A percentile compares a stretch with the other conserved stretches of the same genome.
phyloP scores from a whole-genome alignment of 495 filamentous ascomycete species.

The Penicillium malachiteum region DNA sequence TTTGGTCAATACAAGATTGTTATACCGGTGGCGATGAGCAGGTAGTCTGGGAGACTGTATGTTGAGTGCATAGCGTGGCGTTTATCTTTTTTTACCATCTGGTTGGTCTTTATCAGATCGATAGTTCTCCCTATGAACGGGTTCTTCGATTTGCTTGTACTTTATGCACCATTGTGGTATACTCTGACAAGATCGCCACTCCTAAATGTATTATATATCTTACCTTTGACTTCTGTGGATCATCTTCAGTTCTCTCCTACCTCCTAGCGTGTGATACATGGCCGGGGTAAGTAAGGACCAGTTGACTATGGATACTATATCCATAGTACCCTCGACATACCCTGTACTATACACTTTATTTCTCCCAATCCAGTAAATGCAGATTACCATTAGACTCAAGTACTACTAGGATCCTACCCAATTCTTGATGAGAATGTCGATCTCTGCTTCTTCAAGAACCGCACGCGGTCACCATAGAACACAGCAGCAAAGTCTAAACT shows the following conservation, averaged over 20 bases:
- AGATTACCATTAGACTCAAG: background rate
- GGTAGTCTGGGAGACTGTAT: constrained; percentile 8
- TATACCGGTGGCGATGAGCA: background rate
- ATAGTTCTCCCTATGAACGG: background rate
- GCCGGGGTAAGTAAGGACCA: too few species aligned
- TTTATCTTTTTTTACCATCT: constrained; percentile 23
- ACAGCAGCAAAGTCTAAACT: constrained; percentile 2
- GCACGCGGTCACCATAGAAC: background rate
- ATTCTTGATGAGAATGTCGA: constrained; percentile 10
- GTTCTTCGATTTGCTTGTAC: constrained; percentile 20
- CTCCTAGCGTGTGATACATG: background rate
- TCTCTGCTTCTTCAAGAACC: constrained; percentile 8
- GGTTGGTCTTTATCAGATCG: constrained; percentile 33
- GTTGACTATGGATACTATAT: background rate
- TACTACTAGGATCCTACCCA: background rate
- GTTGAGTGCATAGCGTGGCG: constrained; percentile 50
- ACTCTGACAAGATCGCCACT: constrained; percentile 46
- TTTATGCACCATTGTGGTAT: constrained; percentile 33
- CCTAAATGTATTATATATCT: constrained; percentile 37
- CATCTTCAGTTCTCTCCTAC: background rate
- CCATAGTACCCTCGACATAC: background rate
- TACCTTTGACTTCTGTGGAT: constrained; percentile 1
- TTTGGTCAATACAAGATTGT: background rate
- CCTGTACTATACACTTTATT: background rate
- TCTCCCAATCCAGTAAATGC: background rate